Percentiles rank a stretch among this genome's conserved stretches.
These are phyloP conservation scores for Pestalotiopsis sp. DNA, from an alignment of 2,329 filamentous ascomycete genomes.

Conservation along the genomic window DNA sequence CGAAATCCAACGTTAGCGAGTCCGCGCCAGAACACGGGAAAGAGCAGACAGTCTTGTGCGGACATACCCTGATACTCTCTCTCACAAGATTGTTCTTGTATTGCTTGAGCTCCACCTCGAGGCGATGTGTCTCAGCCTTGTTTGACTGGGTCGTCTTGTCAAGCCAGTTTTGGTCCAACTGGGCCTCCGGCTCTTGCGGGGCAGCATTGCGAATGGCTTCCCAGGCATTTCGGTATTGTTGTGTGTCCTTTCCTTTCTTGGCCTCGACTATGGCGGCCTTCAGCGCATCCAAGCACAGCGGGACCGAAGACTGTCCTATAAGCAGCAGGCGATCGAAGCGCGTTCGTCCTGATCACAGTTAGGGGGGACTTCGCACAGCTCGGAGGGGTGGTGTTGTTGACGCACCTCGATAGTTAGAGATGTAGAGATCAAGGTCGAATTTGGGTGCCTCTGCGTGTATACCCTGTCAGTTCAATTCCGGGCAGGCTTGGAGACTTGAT, in stretches of 20 bases:
- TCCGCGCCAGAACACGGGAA: background rate
- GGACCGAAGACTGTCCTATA: slow-evolving; percentile 78
- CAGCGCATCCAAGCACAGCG: slow-evolving; percentile 78
- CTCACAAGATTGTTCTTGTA: slow-evolving; percentile 98
- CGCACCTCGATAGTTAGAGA: slow-evolving; percentile 83
- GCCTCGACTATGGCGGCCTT: slow-evolving; percentile 77
- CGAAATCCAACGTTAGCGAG: background rate
- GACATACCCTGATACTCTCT: slow-evolving; percentile 84
- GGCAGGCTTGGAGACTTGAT: background rate
- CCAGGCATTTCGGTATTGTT: slow-evolving; percentile 70
- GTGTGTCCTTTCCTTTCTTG: slow-evolving; percentile 74
- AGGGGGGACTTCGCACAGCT: slow-evolving; percentile 15
- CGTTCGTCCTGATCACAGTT: slow-evolving; percentile 67
- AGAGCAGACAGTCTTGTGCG: background rate
- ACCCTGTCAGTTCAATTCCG: background rate
- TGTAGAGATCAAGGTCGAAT: slow-evolving; percentile 89
- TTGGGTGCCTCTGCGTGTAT: slow-evolving; percentile 70
- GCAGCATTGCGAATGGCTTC: slow-evolving; percentile 65
- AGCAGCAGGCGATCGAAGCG: slow-evolving; percentile 79
- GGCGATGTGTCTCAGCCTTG: slow-evolving; percentile 69
- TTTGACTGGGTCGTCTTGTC: slow-evolving; percentile 68
- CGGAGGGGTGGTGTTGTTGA: background rate
- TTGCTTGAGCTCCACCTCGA: slow-evolving; percentile 83
- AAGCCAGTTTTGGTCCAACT: slow-evolving; percentile 75
- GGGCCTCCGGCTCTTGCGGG: slow-evolving; percentile 69